A percentile compares a stretch with the other conserved stretches of the same genome.
These are phyloP conservation scores for Melaleuca alternifolia DNA, from an alignment of 345 rosid genomes.

Conservation along the genomic window DNA sequence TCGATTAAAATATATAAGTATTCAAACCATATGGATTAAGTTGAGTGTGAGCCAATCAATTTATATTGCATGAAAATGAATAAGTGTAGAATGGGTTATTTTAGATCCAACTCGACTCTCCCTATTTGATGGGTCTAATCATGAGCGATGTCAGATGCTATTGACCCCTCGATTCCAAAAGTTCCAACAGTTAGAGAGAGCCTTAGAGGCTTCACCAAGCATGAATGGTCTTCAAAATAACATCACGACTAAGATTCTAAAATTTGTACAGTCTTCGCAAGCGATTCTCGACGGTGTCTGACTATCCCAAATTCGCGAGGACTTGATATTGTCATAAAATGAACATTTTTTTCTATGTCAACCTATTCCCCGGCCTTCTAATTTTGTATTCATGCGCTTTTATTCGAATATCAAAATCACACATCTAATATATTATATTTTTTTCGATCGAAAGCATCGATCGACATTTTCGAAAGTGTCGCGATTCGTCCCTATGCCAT, in stretches of 20 bases:
- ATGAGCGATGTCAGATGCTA: too few species aligned
- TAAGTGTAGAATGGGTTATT: too few species aligned
- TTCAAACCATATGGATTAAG: too few species aligned
- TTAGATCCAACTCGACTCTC: too few species aligned
- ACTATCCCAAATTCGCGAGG: background rate
- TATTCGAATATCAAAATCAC: background rate
- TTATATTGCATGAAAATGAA: too few species aligned
- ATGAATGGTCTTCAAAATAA: background rate
- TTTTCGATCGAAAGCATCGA: background rate
- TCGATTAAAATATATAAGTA: too few species aligned
- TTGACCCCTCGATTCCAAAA: too few species aligned
- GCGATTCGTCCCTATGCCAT: fast-evolving
- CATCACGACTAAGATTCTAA: too few species aligned
- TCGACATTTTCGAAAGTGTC: background rate
- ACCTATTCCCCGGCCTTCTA: background rate
- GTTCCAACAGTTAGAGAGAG: background rate
- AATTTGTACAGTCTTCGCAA: background rate
- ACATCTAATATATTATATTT: background rate
- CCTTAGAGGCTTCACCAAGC: background rate
- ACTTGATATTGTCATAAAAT: background rate
- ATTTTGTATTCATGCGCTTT: background rate
- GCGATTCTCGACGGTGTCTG: background rate
- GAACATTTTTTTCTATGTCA: background rate
- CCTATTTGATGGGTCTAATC: too few species aligned
- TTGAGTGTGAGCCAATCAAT: too few species aligned